Evolutionary conservation across 768 basidiomycete species (phyloP), one percentile per base, ranked within the genome.

Genomic region (Tylopilus balloui): DNA sequence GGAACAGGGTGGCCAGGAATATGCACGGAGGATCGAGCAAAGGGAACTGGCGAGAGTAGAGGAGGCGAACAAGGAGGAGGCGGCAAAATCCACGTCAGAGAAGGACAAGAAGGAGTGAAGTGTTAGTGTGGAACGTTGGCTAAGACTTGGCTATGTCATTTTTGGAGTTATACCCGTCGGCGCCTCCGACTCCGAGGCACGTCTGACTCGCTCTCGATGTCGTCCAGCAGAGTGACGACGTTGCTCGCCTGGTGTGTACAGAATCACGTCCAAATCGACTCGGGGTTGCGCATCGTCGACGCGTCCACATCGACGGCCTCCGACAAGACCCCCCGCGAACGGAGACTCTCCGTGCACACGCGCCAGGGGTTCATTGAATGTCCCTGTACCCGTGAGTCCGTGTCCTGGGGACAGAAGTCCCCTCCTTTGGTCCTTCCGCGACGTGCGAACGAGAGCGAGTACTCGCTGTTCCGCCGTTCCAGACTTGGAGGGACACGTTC

Each of bases 1-100:
- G 51, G 39, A n/a, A 45, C 70, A 93, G 84, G 84, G 80, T 47
- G 92, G 91, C 19, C 90, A 93, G 62, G 91, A 90, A 71, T 93
- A 86, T 61, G 88, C 87, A 24, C 74, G 72, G 51, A 80, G 86
- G 24, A 54, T 71, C 41, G 88, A 88, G 59, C 76, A 64, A 51
- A 67, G 57, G 55, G 74, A 73, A 46, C 56, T 72, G 53, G 64
- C 62, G 23, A 68, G 60, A 42, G 36, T 75, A 23, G 69, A 76
- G 35, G 73, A 70, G 53, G 74, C 71, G 48, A 64, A 62, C 28
- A 63, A 61, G 46, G 62, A 56, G 47, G 61, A 57, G 50, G 55
- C n/a, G 20, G 27, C 49, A 15, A 52, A 43, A 35, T 32, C 53
- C 15, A 31, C 49, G 8, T 35, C 51, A 13, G 61, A 58, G 46